Percentiles rank a stretch among this genome's conserved stretches.
Evolutionary conservation across 805 yeast species (phyloP).

Genomic region (Diddensiella transvaalensis): DNA sequence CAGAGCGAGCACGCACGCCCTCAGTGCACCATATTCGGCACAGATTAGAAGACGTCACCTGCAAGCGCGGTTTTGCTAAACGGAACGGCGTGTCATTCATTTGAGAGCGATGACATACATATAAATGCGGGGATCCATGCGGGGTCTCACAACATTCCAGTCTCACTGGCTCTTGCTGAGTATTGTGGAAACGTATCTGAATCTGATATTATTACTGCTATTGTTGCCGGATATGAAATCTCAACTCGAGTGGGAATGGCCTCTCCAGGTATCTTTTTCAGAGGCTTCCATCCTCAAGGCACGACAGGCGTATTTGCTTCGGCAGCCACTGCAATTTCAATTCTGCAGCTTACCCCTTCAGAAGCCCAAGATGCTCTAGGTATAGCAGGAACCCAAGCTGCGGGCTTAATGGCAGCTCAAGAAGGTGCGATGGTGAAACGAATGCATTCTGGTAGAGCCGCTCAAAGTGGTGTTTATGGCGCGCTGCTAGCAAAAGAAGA

Average conservation of each 20-base stretch:
- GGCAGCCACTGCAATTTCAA: slow-evolving; percentile 3
- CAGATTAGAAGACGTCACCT: slow-evolving; percentile 15
- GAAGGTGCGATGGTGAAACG: slow-evolving; percentile 15
- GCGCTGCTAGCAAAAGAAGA: slow-evolving; percentile 8
- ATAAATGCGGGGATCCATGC: slow-evolving; percentile 12
- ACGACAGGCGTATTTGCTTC: slow-evolving; percentile 13
- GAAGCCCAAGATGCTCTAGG: slow-evolving; percentile 14
- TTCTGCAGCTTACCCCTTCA: slow-evolving; percentile 1
- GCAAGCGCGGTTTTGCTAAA: slow-evolving; percentile 6
- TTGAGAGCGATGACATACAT: slow-evolving; percentile 14
- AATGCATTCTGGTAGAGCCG: slow-evolving; percentile 16
- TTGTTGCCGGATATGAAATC: slow-evolving; percentile 11
- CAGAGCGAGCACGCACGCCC: no score
- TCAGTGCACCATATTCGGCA: no score
- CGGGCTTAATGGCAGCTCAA: slow-evolving; percentile 15
- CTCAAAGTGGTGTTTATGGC: slow-evolving; percentile 12
- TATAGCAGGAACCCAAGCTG: slow-evolving; percentile 15
- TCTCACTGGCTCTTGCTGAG: slow-evolving; percentile 3
- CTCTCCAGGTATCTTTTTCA: slow-evolving; percentile 6
- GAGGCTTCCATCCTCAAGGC: slow-evolving; percentile 14
- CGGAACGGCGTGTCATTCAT: slow-evolving; percentile 10
- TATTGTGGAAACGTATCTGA: not conserved
- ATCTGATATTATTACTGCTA: slow-evolving; percentile 5
- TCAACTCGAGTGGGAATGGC: slow-evolving; percentile 13
- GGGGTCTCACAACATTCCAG: slow-evolving; percentile 11